phyloP scores from a whole-genome alignment of 2,329 filamentous ascomycete genomes.

The Trichoderma cornu-damae region DNA sequence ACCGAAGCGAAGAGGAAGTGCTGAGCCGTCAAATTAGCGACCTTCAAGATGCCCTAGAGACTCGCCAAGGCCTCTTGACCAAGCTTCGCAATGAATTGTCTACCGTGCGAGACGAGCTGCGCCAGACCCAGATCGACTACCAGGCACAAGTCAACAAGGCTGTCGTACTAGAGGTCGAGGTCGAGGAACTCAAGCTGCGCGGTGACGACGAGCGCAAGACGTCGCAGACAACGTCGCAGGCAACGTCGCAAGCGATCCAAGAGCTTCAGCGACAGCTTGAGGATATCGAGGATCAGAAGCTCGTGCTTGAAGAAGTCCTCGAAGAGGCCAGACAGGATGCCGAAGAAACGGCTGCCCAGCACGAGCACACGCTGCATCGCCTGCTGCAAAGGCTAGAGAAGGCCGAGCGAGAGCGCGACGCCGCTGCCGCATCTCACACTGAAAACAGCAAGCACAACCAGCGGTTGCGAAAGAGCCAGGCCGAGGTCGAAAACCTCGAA shows the following conservation, averaged over 20 bases:
- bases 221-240: conserved; percentile 35
- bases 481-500: conserved; percentile 64
- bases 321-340: conserved; percentile 49
- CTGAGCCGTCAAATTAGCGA: conserved; percentile 70
- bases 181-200: conserved; percentile 65
- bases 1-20: conserved; percentile 64
- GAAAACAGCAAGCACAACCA: conserved; percentile 50
- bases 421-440: conserved; percentile 30
- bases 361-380: conserved; percentile 40
- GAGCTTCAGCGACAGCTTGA: conserved; percentile 52
- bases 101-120: conserved; percentile 61
- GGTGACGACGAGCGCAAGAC: conserved; percentile 43
- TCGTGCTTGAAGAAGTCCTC: conserved; percentile 54
- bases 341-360: conserved; percentile 42
- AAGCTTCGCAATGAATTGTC: conserved; percentile 62
- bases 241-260: conserved; percentile 36
- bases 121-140: conserved; percentile 60
- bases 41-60: conserved; percentile 64
- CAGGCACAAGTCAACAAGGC: conserved; percentile 59
- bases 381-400: conserved; percentile 48
- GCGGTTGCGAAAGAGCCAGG: conserved; percentile 58
- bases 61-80: conserved; percentile 60
- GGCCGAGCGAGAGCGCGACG: conserved; percentile 44
- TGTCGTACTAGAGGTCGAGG: conserved; percentile 66
- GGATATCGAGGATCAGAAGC: conserved; percentile 55